Evolutionary conservation across 1,139 yeast genomes (phyloP).

Genomic region (Candida gigantensis): DNA sequence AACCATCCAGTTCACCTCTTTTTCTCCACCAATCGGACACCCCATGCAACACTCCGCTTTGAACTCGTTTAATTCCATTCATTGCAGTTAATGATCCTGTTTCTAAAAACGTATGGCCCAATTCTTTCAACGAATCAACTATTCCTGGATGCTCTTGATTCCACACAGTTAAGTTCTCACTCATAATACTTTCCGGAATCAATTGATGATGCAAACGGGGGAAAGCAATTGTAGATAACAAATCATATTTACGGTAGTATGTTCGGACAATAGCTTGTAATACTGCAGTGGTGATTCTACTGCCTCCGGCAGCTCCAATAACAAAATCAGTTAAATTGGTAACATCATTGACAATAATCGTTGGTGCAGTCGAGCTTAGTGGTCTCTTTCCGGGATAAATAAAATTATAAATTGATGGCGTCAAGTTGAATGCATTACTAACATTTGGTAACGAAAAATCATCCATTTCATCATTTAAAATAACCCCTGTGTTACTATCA

Average conservation of each 20-base stretch:
- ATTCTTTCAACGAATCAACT: constrained; percentile 15
- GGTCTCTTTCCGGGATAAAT: constrained; percentile 80
- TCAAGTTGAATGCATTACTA: constrained; percentile 74
- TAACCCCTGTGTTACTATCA: constrained; percentile 79
- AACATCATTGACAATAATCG: constrained; percentile 57
- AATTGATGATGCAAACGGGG: constrained; percentile 92
- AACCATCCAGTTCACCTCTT: constrained; percentile 44
- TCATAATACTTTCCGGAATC: constrained; percentile 65
- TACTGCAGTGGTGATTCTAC: constrained; percentile 81
- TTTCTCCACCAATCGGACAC: constrained; percentile 51
- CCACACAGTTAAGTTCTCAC: constrained; percentile 51
- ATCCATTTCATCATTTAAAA: constrained; percentile 92
- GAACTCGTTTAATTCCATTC: constrained; percentile 39
- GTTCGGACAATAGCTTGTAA: constrained; percentile 75
- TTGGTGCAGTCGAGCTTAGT: constrained; percentile 79
- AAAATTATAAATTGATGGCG: constrained; percentile 79
- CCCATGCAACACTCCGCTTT: constrained; percentile 27
- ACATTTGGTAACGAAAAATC: constrained; percentile 80
- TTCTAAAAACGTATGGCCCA: constrained; percentile 33
- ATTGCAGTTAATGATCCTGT: constrained; percentile 44
- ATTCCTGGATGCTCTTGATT: constrained; percentile 26
- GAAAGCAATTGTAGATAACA: constrained; percentile 69
- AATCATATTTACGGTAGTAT: constrained; percentile 54
- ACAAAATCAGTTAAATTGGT: constrained; percentile 58
- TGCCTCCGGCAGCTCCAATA: constrained; percentile 95